Evolutionary conservation across 139 green algal species (phyloP), one percentile per base, ranked within the genome.

Genomic region (Gonium pectorale): DNA sequence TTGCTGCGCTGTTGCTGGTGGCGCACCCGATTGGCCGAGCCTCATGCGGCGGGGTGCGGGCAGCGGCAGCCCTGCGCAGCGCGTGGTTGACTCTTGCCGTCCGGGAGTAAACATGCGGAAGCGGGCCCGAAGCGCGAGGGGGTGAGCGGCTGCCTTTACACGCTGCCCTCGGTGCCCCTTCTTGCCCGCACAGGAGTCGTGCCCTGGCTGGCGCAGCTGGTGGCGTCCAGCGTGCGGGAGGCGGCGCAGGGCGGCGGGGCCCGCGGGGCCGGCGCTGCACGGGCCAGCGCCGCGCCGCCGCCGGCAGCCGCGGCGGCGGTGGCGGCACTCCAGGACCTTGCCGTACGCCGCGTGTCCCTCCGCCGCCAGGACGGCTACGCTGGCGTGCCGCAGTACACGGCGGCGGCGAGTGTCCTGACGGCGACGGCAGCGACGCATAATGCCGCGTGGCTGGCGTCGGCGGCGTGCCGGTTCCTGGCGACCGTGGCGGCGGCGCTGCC

Each of bases 171-270:
- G 21, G 60, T 38, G 59, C 26, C 26, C 26, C 74, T n/a, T n/a
- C n/a, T 77, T 49, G 56, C 71, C 5, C 29, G n/a, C 7, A 35
- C 75, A 66, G 86, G 81, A 0, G 33, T 90, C 29, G 56, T 69
- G 31, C 81, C 67, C 7, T 90, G 81, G 80, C 75, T 90, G 66
- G 81, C 74, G 21, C 29, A 73, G 3, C 9, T 86, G 11, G 79
- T 29, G 9, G 67, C 21, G 2, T 27, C 35, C 5, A 43, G 31
- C 0, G 22, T 56, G 26, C 38, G 31, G 15, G 63, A 51, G 6
- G n/a, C n/a, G n/a, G n/a, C n/a, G n/a, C n/a, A n/a, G n/a, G n/a
- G n/a, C n/a, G n/a, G n/a, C n/a, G n/a, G n/a, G n/a, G n/a, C n/a
- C n/a, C n/a, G n/a, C n/a, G n/a, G n/a, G n/a, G n/a, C n/a, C n/a